Evolutionary conservation across 495 filamentous ascomycete genomes (phyloP), one percentile per base, ranked within the genome.

Genomic region (Haplographium delicatum): DNA sequence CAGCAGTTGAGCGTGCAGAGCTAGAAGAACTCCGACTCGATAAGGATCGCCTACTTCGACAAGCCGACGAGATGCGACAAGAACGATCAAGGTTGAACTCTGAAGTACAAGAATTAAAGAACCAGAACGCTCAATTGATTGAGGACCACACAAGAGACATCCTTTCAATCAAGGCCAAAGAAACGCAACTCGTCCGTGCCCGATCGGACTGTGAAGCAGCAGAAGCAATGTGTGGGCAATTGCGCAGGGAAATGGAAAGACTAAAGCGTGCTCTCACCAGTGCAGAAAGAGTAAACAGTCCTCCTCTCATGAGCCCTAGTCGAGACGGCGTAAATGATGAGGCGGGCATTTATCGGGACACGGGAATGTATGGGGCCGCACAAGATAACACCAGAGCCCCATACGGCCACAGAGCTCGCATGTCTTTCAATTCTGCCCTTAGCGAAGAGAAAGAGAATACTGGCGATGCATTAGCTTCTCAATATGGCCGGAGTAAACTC

Each of bases 81-180:
- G 88, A 94, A 34, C 82, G 86, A 35, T 75, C 81, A 15, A 86
- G 80, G 52, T 72, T 91, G 8, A 76, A 74, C 34, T 89, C 85
- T 0, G 85, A 91, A 53, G 79, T 96, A 39, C 83, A 86, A 44
- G 91, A 96, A 62, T 74, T 96, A 1, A 89, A 91, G 65, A 90
- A 95, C 56, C 86, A 96, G 61, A 97, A 99, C 58, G 93, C 94
- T 13, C 85, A 95, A 56, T 75, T 97, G 13, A 97, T 97, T 44
- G 94, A 99, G 69, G 93, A 97, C 58, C 91, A 96, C 61, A 99
- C 94, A 2, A 74, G 91, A 43, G 93, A 97, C 62, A 88, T 96
- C 8, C 76, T 99, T 18, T 88, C 88, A 56, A 91, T 97, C 67
- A 96, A 96, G 57, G 94, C 94, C 27, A 99, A 99, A 65, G 94